Evolutionary conservation across 2,329 filamentous ascomycete genomes (phyloP), one percentile per base, ranked within the genome.

Genomic region (Fusarium gaditjirri): DNA sequence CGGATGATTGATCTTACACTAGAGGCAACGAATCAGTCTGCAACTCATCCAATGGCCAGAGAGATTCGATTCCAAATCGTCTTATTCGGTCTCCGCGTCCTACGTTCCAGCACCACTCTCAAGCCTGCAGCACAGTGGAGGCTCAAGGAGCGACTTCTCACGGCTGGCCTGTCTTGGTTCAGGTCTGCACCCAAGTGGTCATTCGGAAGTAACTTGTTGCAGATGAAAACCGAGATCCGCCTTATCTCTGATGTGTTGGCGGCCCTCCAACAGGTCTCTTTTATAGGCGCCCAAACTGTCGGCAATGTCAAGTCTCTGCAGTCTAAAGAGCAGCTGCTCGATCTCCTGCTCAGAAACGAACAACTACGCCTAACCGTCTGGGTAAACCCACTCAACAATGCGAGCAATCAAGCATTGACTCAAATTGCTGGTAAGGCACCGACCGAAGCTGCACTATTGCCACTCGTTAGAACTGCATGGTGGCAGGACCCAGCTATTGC

Each of bases 21-120:
- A 33, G 88, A 93, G 72, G 92, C 93, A 1, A 85, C 98, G 76
- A 90, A 88, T 70, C 85, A 89, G 55, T 90, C 92, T 17, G 88
- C 89, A 16, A 88, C 90, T 8, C 96, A 99, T 79, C 95, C 96
- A 17, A 89, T 99, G 79, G 93, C 95, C 6, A 88, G 96, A 77
- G 97, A 99, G 80, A 87, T 97, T n/a, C 92, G 96, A 74, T 94
- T 99, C 78, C 93, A 96, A 72, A 89, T 97, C 59, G 84, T 98
- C 17, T 83, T 98, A 6, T 93, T 98, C 75, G 94, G 92, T 21
- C 84, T 98, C 59, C 91, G 90, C 68, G 89, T 98, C 13, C 83
- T 98, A 56, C 90, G 89, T 70, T 89, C 92, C 73, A 93, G 90
- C 77, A 93, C 90, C 8, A 90, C 90, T 44, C 87, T 91, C 29